Evolutionary conservation across 257 asterid species (phyloP).

Genomic region (Salvia hispanica): DNA sequence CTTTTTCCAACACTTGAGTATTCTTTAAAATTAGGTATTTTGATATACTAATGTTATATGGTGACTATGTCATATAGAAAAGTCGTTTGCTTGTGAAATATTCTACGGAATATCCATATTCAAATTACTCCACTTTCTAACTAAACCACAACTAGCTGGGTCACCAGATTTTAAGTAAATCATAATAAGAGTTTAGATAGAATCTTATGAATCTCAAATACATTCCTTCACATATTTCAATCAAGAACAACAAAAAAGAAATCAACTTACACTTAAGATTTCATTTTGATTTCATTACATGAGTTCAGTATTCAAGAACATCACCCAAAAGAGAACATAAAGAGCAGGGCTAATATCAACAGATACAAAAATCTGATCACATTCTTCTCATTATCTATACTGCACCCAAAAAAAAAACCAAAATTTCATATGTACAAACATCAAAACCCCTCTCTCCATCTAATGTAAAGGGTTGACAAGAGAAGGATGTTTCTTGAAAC

Average conservation of each 20-base stretch:
- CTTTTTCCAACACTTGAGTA: too few relatives aligned
- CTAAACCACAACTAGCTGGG: too few relatives aligned
- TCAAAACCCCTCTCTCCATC: background rate
- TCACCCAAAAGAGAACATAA: background rate
- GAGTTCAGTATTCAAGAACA: background rate
- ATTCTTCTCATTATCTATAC: background rate
- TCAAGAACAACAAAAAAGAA: background rate
- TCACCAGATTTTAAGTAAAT: too few relatives aligned
- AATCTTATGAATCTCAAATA: background rate
- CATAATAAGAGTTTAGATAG: too few relatives aligned
- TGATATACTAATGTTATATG: too few relatives aligned
- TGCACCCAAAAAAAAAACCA: conserved; percentile 4
- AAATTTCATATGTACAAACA: conserved; percentile 2
- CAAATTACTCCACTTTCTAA: too few relatives aligned
- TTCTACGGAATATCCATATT: too few relatives aligned
- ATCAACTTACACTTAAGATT: background rate
- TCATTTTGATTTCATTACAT: background rate
- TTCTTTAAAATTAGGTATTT: too few relatives aligned
- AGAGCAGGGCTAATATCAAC: background rate
- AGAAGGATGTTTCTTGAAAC: conserved; percentile 42
- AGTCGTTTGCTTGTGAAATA: too few relatives aligned
- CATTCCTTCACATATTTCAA: background rate
- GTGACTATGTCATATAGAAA: too few relatives aligned
- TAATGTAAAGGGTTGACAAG: conserved; percentile 8
- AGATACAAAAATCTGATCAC: conserved; percentile 7